Percentiles rank a stretch among this genome's conserved stretches.
Conservation (phyloP, 164 flowering plant species). For the Aristolochia contorta region DNA sequence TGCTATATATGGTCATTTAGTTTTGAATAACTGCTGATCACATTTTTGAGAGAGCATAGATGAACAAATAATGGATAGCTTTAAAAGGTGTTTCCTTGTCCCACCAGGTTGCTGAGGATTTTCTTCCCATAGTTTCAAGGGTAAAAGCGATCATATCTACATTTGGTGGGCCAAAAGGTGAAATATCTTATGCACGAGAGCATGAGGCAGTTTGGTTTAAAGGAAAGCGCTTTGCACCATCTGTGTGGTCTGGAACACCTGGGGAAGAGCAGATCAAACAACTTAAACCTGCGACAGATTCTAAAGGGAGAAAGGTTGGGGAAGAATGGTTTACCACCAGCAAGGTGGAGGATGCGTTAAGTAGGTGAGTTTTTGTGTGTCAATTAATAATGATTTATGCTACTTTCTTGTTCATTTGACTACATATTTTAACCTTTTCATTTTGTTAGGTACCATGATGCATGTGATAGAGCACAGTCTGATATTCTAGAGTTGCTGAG, state of each 20-base stretch:
- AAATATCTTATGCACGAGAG: slow-evolving; percentile 75
- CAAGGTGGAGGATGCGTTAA: slow-evolving; percentile 77
- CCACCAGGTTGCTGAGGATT: slow-evolving; percentile 74
- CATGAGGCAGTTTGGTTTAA: slow-evolving; percentile 97
- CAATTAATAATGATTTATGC: too few species aligned
- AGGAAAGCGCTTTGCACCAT: slow-evolving; percentile 75
- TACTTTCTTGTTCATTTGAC: too few species aligned
- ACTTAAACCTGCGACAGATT: slow-evolving; percentile 77
- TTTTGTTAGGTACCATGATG: slow-evolving; percentile 71
- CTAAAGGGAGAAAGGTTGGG: slow-evolving; percentile 90
- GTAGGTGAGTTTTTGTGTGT: slow-evolving; percentile 29
- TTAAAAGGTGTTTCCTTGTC: background rate
- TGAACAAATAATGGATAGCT: too few species aligned
- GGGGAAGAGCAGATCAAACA: slow-evolving; percentile 90
- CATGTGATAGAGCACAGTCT: slow-evolving; percentile 61
- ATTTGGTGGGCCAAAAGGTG: slow-evolving; percentile 90
- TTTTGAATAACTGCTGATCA: too few species aligned
- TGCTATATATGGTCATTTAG: too few species aligned
- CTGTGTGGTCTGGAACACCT: slow-evolving; percentile 75
- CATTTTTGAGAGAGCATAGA: too few species aligned
- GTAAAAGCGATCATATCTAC: slow-evolving; percentile 70
- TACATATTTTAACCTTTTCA: too few species aligned
- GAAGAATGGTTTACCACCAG: slow-evolving; percentile 94
- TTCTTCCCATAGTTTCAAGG: slow-evolving; percentile 66
- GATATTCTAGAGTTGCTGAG: slow-evolving; percentile 70